Conservation (phyloP, 2,329 filamentous ascomycete genomes). For the Penicillium sp. region DNA sequence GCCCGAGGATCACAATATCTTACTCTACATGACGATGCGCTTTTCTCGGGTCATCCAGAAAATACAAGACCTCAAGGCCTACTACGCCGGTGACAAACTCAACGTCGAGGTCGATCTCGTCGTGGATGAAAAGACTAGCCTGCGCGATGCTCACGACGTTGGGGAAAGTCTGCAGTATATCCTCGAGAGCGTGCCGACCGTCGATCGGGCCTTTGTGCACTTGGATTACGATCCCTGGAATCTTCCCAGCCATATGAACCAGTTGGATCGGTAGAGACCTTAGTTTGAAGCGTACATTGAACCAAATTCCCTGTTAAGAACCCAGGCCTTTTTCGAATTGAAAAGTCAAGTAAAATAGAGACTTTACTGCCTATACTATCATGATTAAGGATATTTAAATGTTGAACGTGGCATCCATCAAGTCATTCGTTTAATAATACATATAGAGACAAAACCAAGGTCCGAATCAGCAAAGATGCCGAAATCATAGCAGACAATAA, state of each 20-base stretch:
- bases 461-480: constrained; percentile 7
- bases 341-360: too few species aligned
- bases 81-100: constrained; percentile 65
- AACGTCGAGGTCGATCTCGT: constrained; percentile 68
- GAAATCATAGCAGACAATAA: constrained; percentile 10
- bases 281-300: too few species aligned
- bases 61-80: constrained; percentile 65
- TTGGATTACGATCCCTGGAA: constrained; percentile 53
- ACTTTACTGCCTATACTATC: too few species aligned
- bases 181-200: constrained; percentile 56
- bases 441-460: constrained; percentile 12
- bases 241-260: constrained; percentile 47
- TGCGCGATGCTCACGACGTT: constrained; percentile 64
- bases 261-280: constrained; percentile 26
- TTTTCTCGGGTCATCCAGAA: constrained; percentile 83
- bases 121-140: constrained; percentile 59
- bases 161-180: constrained; percentile 65
- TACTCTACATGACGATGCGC: constrained; percentile 90
- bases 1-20: constrained; percentile 69
- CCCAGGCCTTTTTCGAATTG: not conserved
- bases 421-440: constrained; percentile 31
- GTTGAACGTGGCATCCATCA: constrained; percentile 20
- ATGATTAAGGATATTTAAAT: too few species aligned
- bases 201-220: constrained; percentile 55
- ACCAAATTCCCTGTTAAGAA: not conserved